phyloP scores from a whole-genome alignment of 208 protist genomes.

The Acanthamoeba sp. region DNA sequence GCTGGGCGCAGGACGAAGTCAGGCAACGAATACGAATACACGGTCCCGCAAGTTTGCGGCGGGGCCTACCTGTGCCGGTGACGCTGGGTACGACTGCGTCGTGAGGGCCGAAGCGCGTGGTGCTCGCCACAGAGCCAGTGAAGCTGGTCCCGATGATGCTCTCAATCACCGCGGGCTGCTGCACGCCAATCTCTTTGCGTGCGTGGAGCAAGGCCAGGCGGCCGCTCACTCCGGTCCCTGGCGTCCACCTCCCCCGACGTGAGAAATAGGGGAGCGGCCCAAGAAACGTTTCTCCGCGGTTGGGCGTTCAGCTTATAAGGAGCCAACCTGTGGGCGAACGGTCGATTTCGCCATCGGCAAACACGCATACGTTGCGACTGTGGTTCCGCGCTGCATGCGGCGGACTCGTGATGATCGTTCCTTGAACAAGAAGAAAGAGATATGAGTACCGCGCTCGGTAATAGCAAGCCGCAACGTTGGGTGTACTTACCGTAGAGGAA shows the following conservation, averaged over 20 bases:
- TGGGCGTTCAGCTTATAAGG: not conserved
- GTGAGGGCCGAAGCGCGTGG: not conserved
- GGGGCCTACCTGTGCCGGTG: not conserved
- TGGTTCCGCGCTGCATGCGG: not conserved
- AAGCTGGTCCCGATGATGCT: slow-evolving; percentile 49
- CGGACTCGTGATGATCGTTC: slow-evolving; percentile 33
- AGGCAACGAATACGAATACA: too few species aligned
- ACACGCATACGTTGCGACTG: slow-evolving; percentile 39
- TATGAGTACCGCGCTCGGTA: not conserved
- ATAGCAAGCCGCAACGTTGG: not conserved
- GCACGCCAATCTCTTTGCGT: not conserved
- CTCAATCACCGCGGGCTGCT: not conserved
- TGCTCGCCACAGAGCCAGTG: not conserved
- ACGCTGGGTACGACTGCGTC: not conserved
- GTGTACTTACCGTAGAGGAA: slow-evolving; percentile 6
- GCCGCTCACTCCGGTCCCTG: slow-evolving; percentile 51
- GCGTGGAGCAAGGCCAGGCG: slow-evolving; percentile 14
- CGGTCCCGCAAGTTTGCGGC: not conserved
- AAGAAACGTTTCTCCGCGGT: too few species aligned
- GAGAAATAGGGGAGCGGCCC: not conserved
- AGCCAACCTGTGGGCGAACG: not conserved
- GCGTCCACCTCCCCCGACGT: not conserved
- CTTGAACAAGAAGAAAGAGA: not conserved
- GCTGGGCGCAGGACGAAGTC: not conserved
- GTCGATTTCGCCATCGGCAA: slow-evolving; percentile 25